Evolutionary conservation across 192 early-diverging fungal genomes (phyloP).

Genomic region (Backusella luteola): DNA sequence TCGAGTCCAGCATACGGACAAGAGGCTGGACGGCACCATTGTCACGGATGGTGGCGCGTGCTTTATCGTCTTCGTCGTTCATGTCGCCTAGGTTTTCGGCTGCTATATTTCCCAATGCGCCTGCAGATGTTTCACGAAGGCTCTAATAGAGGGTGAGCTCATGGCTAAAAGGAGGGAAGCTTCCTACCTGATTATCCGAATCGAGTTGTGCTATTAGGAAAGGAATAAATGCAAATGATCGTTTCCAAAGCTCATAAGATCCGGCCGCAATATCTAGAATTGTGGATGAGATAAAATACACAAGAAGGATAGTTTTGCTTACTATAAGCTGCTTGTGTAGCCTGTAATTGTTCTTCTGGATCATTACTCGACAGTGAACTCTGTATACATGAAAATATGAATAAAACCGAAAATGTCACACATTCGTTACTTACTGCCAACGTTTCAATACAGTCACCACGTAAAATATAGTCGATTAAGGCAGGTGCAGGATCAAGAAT

Average conservation of each 20-base stretch:
- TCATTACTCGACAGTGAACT: slow-evolving; percentile 16
- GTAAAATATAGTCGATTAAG: slow-evolving; percentile 16
- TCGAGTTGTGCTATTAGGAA: slow-evolving; percentile 27
- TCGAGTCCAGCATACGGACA: slow-evolving; percentile 67
- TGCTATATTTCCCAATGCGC: slow-evolving; percentile 94
- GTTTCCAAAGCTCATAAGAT: slow-evolving; percentile 29
- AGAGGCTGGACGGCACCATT: slow-evolving; percentile 76
- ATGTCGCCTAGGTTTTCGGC: slow-evolving; percentile 41
- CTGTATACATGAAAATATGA: not conserved
- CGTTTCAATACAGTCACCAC: slow-evolving; percentile 28
- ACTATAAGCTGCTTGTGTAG: slow-evolving; percentile 27
- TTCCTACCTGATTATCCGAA: slow-evolving; percentile 16
- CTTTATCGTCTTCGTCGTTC: slow-evolving; percentile 61
- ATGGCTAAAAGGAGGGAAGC: too few species aligned
- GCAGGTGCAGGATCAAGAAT: slow-evolving; percentile 32
- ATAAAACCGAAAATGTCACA: not conserved
- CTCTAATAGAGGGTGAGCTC: not conserved
- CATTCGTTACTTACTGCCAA: slow-evolving; percentile 4
- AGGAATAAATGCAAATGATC: slow-evolving; percentile 25
- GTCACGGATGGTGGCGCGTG: slow-evolving; percentile 75
- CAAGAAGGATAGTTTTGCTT: slow-evolving; percentile 10
- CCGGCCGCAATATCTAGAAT: slow-evolving; percentile 37
- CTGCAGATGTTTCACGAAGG: slow-evolving; percentile 64
- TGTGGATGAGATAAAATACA: not conserved
- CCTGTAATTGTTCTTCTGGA: slow-evolving; percentile 20